A percentile compares a stretch with the other conserved stretches of the same genome.
phyloP scores from a whole-genome alignment of 805 yeast species.

The Myxozyma neglecta region DNA sequence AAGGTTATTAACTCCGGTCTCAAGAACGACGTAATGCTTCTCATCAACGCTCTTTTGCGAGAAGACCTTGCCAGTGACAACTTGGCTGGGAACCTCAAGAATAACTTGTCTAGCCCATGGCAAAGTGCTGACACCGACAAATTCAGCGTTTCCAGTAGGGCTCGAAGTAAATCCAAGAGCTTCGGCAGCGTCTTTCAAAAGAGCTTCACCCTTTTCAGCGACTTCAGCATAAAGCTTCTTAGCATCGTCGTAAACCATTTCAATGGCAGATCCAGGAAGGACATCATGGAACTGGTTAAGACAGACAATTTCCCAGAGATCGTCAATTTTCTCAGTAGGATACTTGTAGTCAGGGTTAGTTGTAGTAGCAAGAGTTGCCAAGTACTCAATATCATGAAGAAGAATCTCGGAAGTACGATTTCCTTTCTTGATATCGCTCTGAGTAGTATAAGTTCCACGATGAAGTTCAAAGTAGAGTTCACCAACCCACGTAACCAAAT shows the following conservation, averaged over 20 bases:
- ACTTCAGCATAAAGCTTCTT: conserved; percentile 69
- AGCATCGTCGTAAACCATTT: conserved; percentile 89
- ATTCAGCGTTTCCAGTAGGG: conserved; percentile 21
- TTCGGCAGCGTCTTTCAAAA: conserved; percentile 55
- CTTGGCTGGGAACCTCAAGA: conserved; percentile 13
- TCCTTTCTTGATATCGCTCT: conserved; percentile 77
- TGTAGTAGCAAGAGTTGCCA: conserved; percentile 75
- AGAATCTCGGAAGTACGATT: conserved; percentile 75
- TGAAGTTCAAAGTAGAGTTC: conserved; percentile 93
- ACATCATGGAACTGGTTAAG: conserved; percentile 97
- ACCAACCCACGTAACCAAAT: conserved; percentile 86
- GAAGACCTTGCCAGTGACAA: conserved; percentile 1
- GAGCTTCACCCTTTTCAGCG: conserved; percentile 51
- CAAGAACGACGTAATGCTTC: conserved; percentile 27
- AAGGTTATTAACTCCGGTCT: conserved; percentile 23
- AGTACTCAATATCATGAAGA: conserved; percentile 80
- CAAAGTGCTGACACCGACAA: conserved; percentile 31
- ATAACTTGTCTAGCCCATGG: conserved; percentile 33
- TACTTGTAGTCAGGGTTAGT: conserved; percentile 57
- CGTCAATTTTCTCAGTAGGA: conserved; percentile 67
- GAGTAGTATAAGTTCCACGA: conserved; percentile 95
- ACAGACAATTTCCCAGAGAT: conserved; percentile 83
- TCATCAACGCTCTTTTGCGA: conserved; percentile 13
- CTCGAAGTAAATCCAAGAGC: conserved; percentile 42
- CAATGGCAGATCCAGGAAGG: conserved; percentile 95